Evolutionary conservation across 2,329 filamentous ascomycete genomes (phyloP), one percentile per base, ranked within the genome.

Genomic region (Truncatella angustata): DNA sequence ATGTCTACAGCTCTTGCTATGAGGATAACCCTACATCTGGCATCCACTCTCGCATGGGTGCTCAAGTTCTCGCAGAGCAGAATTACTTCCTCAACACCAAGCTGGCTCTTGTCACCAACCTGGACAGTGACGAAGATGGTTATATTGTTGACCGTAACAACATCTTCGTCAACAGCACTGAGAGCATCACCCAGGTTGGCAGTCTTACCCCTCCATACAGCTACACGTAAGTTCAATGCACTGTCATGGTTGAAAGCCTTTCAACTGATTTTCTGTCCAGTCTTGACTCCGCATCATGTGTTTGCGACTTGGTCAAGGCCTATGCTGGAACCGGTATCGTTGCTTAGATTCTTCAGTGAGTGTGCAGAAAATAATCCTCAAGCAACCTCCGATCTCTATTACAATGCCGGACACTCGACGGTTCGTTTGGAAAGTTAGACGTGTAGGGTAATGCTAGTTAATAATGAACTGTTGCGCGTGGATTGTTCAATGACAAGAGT

Each of bases 151-250:
- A 70, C 28, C 66, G 58, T 7, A 70, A 75, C 54, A 79, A 79
- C 50, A 64, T 78, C 57, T 78, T 76, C 45, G 72, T 62, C 32
- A 64, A 66, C 53, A 67, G 63, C 36, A 61, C 62, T 7, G 63
- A 62, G 3, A 55, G 59, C 4, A 72, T 72, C 35, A 70, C 70
- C 1, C 66, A 68, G 57, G 56, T 59, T 20, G 64, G 63, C 28
- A 66, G 60, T 34, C 58, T 70, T 24, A 62, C 61, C 10, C 63
- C 66, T 26, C 66, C 69, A 5, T 72, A 71, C 52, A 66, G 63
- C 47, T 72, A 72, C 58, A 65, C 62, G 66, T 68, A 46, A 62
- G 65, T 64, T n/a, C n/a, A n/a, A n/a, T n/a, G n/a, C n/a, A n/a
- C n/a, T n/a, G n/a, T n/a, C n/a, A n/a, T n/a, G n/a, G n/a, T n/a